Percentiles rank a stretch among this genome's conserved stretches.
Conservation (phyloP, 345 rosid species). For the Cochlearia excelsa region DNA sequence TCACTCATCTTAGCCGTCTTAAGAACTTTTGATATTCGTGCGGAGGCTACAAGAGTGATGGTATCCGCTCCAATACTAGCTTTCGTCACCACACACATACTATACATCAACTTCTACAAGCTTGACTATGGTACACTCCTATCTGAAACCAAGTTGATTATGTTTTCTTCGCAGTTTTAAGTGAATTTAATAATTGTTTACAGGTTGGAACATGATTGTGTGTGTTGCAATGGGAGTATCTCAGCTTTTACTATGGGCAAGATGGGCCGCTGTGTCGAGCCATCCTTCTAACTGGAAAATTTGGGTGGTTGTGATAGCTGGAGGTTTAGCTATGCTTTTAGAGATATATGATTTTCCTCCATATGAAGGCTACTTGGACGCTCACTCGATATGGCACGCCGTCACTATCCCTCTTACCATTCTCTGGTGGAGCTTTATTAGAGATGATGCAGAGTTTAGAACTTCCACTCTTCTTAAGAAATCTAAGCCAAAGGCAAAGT, state of each 20-base stretch:
- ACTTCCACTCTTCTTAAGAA: constrained; percentile 45
- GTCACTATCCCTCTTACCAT: constrained; percentile 54
- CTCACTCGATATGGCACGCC: constrained; percentile 76
- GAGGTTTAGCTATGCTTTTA: constrained; percentile 61
- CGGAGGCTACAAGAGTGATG: constrained; percentile 72
- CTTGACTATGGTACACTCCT: constrained; percentile 53
- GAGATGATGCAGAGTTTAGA: constrained; percentile 58
- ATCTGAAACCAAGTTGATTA: constrained; percentile 6
- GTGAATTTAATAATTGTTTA: constrained; percentile 8
- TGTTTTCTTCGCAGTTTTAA: neutral
- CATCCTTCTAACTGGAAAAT: constrained; percentile 72
- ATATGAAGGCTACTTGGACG: constrained; percentile 55
- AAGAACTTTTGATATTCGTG: constrained; percentile 57
- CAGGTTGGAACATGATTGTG: constrained; percentile 74
- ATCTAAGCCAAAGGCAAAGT: constrained; percentile 40
- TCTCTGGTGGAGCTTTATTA: constrained; percentile 77
- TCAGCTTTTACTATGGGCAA: constrained; percentile 62
- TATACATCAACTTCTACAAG: constrained; percentile 58
- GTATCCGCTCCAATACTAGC: constrained; percentile 73
- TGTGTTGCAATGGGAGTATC: constrained; percentile 53
- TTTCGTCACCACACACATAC: constrained; percentile 62
- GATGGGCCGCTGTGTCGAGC: constrained; percentile 52
- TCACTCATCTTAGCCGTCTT: constrained; percentile 57
- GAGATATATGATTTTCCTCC: constrained; percentile 82
- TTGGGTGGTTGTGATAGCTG: constrained; percentile 60